phyloP scores from a whole-genome alignment of 257 asterid species.

The Solanum megistacrolobum region DNA sequence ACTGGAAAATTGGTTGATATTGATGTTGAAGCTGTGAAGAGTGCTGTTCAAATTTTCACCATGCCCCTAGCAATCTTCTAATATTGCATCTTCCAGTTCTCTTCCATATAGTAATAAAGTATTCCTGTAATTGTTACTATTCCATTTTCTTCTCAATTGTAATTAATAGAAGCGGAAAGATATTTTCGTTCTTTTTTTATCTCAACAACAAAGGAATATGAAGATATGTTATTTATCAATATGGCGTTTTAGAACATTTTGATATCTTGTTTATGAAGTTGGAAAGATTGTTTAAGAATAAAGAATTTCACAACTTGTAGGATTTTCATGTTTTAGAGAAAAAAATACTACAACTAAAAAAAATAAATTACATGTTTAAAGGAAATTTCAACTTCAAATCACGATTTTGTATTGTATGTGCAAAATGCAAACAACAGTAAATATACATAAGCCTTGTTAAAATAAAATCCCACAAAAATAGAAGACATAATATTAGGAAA shows the following conservation, averaged over 20 bases:
- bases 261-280: neutral
- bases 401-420: neutral
- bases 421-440: neutral
- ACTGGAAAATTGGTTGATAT: conserved; percentile 67
- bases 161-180: neutral
- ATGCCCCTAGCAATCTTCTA: conserved; percentile 43
- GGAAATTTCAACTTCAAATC: neutral
- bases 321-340: neutral
- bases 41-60: conserved; percentile 48
- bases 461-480: neutral
- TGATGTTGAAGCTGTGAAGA: conserved; percentile 61
- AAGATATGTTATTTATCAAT: neutral
- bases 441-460: neutral
- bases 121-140: neutral
- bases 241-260: neutral
- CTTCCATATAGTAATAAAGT: neutral
- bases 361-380: too few species aligned
- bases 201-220: neutral
- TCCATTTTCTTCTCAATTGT: neutral
- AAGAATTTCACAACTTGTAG: neutral
- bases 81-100: neutral
- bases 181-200: neutral
- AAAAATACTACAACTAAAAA: too few species aligned
- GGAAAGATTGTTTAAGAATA: neutral
- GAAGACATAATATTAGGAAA: neutral